Evolutionary conservation across 495 filamentous ascomycete genomes (phyloP).

Genomic region (Chlorociboria aeruginascens): DNA sequence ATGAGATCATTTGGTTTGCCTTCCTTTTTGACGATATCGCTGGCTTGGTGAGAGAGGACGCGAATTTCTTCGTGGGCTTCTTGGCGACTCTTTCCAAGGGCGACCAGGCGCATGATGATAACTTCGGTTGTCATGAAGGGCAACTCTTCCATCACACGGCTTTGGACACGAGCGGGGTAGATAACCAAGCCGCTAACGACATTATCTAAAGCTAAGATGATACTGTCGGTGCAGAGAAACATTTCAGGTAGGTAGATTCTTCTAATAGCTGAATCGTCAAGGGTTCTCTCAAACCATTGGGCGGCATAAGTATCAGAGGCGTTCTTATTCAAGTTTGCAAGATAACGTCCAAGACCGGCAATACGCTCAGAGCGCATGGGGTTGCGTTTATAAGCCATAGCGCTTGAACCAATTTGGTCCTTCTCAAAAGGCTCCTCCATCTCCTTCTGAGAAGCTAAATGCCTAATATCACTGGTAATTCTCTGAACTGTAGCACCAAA

Average conservation of each 20-base stretch:
- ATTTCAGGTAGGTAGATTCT: constrained; percentile 57
- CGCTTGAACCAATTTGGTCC: constrained; percentile 49
- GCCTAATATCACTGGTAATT: constrained; percentile 64
- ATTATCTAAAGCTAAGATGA: constrained; percentile 72
- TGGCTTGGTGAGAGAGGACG: constrained; percentile 78
- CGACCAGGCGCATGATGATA: constrained; percentile 37
- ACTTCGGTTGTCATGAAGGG: constrained; percentile 83
- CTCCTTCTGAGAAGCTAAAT: constrained; percentile 61
- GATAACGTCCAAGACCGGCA: constrained; percentile 60
- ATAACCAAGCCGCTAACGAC: constrained; percentile 59
- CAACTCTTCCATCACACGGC: constrained; percentile 61
- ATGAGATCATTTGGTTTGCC: constrained; percentile 78
- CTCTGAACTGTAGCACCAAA: constrained; percentile 75
- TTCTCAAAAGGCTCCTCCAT: constrained; percentile 90
- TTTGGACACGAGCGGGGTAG: constrained; percentile 66
- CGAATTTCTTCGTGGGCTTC: constrained; percentile 89
- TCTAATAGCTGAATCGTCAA: constrained; percentile 31
- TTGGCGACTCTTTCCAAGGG: constrained; percentile 46
- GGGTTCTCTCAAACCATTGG: constrained; percentile 70
- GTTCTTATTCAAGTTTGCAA: constrained; percentile 53
- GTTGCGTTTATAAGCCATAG: constrained; percentile 82
- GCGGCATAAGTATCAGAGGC: constrained; percentile 61
- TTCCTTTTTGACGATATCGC: constrained; percentile 64
- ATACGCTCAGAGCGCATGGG: constrained; percentile 85
- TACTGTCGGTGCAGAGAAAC: constrained; percentile 74